Percentiles rank a stretch among this genome's conserved stretches.
phyloP scores from a whole-genome alignment of 345 rosid genomes.

The Carallia pectinifolia region DNA sequence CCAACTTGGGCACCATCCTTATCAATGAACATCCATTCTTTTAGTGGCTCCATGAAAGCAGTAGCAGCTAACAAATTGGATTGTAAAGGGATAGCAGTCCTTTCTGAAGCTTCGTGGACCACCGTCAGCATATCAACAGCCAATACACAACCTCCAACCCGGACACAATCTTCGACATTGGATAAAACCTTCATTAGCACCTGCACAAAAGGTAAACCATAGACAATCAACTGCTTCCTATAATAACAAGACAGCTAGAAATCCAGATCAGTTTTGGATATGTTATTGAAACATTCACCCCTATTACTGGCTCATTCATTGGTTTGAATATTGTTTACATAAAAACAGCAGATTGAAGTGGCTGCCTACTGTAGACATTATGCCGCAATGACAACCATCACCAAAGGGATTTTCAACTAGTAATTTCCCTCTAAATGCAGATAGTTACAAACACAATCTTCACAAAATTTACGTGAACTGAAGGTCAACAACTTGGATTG shows the following conservation, averaged over 20 bases:
- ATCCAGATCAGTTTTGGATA: background rate
- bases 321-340: background rate
- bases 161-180: slow-evolving; percentile 89
- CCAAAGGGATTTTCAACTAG: no score
- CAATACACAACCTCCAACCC: slow-evolving; percentile 97
- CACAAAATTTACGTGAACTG: no score
- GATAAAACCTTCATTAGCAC: slow-evolving; percentile 87
- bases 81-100: slow-evolving; percentile 94
- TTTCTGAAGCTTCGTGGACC: slow-evolving; percentile 95
- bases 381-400: no score
- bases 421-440: no score
- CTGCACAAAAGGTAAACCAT: slow-evolving; percentile 36
- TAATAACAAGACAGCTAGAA: background rate
- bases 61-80: slow-evolving; percentile 96
- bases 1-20: slow-evolving; percentile 80
- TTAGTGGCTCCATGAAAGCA: slow-evolving; percentile 98
- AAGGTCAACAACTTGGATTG: no score
- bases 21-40: slow-evolving; percentile 93
- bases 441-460: no score
- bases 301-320: background rate
- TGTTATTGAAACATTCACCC: background rate
- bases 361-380: no score
- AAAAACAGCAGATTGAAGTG: no score
- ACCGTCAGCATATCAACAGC: slow-evolving; percentile 96
- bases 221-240: slow-evolving; percentile 3